Conservation (phyloP, 257 asterid genomes). For the Cordia subcordata region DNA sequence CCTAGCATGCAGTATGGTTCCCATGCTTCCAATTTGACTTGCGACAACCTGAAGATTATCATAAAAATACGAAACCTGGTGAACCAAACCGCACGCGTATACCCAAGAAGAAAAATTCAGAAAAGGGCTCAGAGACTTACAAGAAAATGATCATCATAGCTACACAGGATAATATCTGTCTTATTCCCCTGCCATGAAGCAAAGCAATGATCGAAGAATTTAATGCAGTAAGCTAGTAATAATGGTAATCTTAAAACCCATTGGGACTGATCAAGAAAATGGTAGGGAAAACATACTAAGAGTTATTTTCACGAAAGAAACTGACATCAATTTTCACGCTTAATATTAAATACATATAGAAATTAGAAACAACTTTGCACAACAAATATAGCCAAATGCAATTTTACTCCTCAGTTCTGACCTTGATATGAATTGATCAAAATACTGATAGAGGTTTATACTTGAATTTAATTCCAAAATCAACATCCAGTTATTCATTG, state of each 20-base stretch:
- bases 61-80: constrained; percentile 5
- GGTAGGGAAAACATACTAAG: neutral
- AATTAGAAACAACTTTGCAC: no score
- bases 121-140: constrained; percentile 37
- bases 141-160: constrained; percentile 73
- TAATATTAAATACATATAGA: neutral
- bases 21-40: constrained; percentile 96
- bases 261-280: neutral
- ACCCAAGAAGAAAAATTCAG: neutral
- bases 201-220: neutral
- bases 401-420: no score
- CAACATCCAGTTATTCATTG: neutral
- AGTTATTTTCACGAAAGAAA: no score
- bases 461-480: neutral
- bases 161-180: constrained; percentile 71
- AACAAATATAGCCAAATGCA: no score
- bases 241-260: neutral
- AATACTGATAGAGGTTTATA: neutral
- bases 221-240: no score
- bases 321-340: neutral
- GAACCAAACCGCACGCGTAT: neutral
- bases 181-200: constrained; percentile 45
- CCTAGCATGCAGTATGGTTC: constrained; percentile 91
- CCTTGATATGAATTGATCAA: no score
- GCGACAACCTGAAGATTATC: constrained; percentile 57